Evolutionary conservation across 1,284 basidiomycete genomes (phyloP).

Genomic region (Mycocalia duriaeana): DNA sequence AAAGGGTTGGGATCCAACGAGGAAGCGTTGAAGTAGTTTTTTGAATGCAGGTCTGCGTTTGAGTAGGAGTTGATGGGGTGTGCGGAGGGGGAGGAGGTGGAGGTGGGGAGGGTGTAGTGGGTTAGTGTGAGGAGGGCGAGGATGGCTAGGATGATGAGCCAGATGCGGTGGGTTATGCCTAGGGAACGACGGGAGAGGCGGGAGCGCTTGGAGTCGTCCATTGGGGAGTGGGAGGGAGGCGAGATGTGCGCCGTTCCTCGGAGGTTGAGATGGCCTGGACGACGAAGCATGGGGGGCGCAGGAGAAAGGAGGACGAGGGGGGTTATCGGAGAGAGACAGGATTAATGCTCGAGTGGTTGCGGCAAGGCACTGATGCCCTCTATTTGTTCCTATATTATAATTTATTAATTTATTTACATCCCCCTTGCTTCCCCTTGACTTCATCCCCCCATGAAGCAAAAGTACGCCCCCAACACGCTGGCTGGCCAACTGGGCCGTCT

Average conservation of each 20-base stretch:
- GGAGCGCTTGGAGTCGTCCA: slow-evolving; percentile 49
- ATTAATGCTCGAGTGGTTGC: not conserved
- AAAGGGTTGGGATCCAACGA: slow-evolving; percentile 61
- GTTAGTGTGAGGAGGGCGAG: slow-evolving; percentile 60
- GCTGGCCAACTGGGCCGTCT: slow-evolving; percentile 29
- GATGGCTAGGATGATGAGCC: slow-evolving; percentile 58
- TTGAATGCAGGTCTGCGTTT: slow-evolving; percentile 51
- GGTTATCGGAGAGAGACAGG: not conserved
- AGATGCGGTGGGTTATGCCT: slow-evolving; percentile 67
- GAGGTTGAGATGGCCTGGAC: not conserved
- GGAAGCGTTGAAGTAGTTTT: slow-evolving; percentile 66
- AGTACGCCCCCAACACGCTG: slow-evolving; percentile 5
- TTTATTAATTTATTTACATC: too few relatives aligned
- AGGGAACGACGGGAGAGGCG: slow-evolving; percentile 52
- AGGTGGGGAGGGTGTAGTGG: slow-evolving; percentile 45
- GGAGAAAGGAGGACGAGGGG: not conserved
- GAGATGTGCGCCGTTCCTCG: not conserved
- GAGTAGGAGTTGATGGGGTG: slow-evolving; percentile 31
- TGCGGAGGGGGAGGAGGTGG: slow-evolving; percentile 16
- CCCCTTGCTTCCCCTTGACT: not conserved
- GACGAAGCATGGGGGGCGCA: not conserved
- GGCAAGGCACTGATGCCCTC: too few relatives aligned
- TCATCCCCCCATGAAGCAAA: slow-evolving; percentile 5
- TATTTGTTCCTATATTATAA: too few relatives aligned
- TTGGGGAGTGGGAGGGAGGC: not conserved